Evolutionary conservation across 805 yeast genomes (phyloP), one percentile per base, ranked within the genome.

Genomic region (Candida nanaspora): DNA sequence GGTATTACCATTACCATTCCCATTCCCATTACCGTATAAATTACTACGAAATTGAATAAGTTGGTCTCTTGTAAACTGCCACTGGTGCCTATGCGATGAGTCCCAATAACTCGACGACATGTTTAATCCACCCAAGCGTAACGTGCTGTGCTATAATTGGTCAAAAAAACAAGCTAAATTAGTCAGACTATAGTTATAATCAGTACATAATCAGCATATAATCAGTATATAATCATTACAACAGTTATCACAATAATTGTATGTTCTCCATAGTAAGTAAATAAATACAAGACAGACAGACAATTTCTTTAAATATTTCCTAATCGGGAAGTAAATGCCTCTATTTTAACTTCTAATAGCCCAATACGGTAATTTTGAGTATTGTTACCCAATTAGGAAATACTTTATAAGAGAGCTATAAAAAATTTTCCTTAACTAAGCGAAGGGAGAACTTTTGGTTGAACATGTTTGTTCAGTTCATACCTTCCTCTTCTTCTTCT

Each of bases 31-130:
- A 14, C 4, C 3, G 36, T 26, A 23, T 33, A 21, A 21, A 14
- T 20, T 11, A 3, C 27, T 13, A 6, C 27, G 18, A 9, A 33
- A 33, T 9, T 8, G 18, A 3, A 23, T n/a, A 23, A 91, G 68
- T 18, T 76, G 63, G 26, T 78, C 81, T 35, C 85, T 68, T 1
- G 86, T 74, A 53, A 80, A 78, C 51, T 85, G 91, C 97, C 97
- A 91, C 51, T 76, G 70, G 31, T 63, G 66, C 34, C 95, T 62
- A 55, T 89, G 97, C 2, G 94, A 77, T 2, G 95, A 86, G 15
- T 70, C 70, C 96, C 96, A 86, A 59, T 80, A 89, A 56, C 84
- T 84, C 0, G 95, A 95, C 2, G 93, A 80, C 96, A 77, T 74
- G 22, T n/a, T n/a, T n/a, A n/a, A n/a, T n/a, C n/a, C n/a, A n/a